Evolutionary conservation across 352 stramenopile species (phyloP), one percentile per base, ranked within the genome.

Genomic region (Globisporangium emineosum): DNA sequence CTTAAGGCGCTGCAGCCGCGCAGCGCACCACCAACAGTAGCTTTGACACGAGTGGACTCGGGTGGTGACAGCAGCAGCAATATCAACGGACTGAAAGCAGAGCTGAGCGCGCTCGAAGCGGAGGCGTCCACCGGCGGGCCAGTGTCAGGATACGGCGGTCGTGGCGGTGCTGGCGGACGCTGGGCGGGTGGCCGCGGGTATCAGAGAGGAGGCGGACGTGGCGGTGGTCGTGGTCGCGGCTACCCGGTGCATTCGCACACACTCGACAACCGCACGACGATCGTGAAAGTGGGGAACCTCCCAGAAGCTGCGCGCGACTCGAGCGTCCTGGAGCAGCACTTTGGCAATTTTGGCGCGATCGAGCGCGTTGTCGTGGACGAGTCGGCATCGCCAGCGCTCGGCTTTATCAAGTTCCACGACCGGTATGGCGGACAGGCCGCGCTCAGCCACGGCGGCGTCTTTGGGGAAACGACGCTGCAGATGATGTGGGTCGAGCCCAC

Each of bases 331-430:
- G 84, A 90, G 62, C 85, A 96, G 75, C 87, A 96, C 55, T 96
- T 96, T 73, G 83, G 81, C 63, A 87, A 87, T 55, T 96, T 93
- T 76, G 87, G 87, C n/a, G 72, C 75, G 4, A 81, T 96, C 12
- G 85, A 93, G 63, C 72, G 74, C 17, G 87, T 96, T 21, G 83
- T 96, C 25, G 79, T 91, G 47, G 71, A 93, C 63, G 83, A 89
- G 37, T 72, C 77, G 32, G 57, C 61, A 19, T 51, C 66, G 25
- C 71, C 75, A 8, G 68, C 73, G 19, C 74, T 75, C 50, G 81
- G 76, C 8, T 94, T 81, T 55, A 90, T 96, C 69, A 92, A 96
- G 69, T 96, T 96, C 56, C 75, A 89, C 47, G 85, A 96, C 57
- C 79, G 87, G 29, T 93, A 92, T 63, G 72, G 71, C 3, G 87